Conservation (phyloP, 108 stramenopile genomes). For the Nitzschia sp. region DNA sequence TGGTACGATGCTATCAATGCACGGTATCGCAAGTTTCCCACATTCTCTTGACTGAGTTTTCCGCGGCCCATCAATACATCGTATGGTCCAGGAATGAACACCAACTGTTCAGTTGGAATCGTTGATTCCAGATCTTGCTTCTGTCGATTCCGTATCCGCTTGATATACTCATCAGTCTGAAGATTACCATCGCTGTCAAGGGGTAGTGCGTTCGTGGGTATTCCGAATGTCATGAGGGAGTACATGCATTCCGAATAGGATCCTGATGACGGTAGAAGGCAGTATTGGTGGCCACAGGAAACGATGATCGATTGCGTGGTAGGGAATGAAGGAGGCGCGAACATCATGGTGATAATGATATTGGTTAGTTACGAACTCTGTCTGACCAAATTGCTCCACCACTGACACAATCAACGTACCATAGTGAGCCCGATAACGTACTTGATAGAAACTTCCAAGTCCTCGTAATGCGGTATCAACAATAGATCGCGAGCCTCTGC, state of each 20-base stretch:
- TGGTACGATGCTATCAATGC: background rate
- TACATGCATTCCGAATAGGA: constrained; percentile 16
- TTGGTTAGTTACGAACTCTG: too few species aligned
- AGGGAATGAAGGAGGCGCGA: too few species aligned
- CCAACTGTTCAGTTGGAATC: background rate
- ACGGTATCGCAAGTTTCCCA: constrained; percentile 11
- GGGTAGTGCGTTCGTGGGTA: constrained; percentile 1
- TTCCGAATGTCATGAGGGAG: constrained; percentile 26
- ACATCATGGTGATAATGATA: too few species aligned
- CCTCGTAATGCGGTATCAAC: background rate
- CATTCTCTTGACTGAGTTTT: background rate
- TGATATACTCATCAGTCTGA: background rate
- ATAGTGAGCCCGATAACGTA: constrained; percentile 18
- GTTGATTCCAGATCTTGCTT: background rate
- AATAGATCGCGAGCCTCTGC: background rate
- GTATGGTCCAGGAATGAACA: constrained; percentile 12
- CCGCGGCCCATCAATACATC: constrained; percentile 19
- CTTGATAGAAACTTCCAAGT: background rate
- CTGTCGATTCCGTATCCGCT: background rate
- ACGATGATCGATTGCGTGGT: too few species aligned
- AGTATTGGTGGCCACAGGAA: too few species aligned
- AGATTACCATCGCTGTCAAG: background rate
- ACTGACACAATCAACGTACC: constrained; percentile 1
- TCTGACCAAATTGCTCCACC: background rate
- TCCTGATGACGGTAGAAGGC: background rate